These are phyloP conservation scores for Zygoascus sp. DNA, from an alignment of 1,139 yeast species.

Conservation along the genomic window DNA sequence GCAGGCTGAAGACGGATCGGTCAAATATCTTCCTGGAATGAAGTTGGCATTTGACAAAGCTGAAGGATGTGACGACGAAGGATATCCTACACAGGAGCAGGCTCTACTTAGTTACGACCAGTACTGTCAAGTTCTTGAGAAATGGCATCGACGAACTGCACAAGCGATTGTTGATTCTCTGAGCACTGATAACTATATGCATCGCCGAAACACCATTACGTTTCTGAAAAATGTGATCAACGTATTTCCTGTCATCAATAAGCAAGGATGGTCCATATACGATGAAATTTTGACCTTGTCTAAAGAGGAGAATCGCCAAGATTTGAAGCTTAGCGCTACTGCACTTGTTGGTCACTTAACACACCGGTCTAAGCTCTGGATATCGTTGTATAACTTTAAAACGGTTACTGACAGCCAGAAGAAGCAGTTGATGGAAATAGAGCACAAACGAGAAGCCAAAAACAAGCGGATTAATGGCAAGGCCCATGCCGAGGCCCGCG, in stretches of 20 bases:
- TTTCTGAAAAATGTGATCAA: conserved; percentile 64
- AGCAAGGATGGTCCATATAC: conserved; percentile 57
- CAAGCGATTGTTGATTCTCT: conserved; percentile 49
- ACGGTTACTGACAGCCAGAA: conserved; percentile 23
- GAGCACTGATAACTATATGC: conserved; percentile 63
- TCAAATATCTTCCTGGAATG: conserved; percentile 28
- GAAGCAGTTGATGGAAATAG: conserved; percentile 20
- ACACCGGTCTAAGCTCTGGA: conserved; percentile 54
- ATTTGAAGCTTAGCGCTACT: conserved; percentile 70
- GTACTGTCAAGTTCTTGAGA: conserved; percentile 44
- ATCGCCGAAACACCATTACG: conserved; percentile 75
- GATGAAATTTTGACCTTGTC: conserved; percentile 48
- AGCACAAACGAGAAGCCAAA: conserved; percentile 19
- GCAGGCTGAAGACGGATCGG: conserved; percentile 9
- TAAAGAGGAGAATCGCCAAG: conserved; percentile 63
- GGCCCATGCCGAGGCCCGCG: conserved; percentile 1
- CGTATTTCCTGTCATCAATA: conserved; percentile 64
- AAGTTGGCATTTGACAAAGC: conserved; percentile 21
- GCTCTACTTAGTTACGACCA: conserved; percentile 35
- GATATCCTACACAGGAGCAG: conserved; percentile 17
- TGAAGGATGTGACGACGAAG: conserved; percentile 16
- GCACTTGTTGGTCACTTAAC: conserved; percentile 72
- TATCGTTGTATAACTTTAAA: conserved; percentile 38
- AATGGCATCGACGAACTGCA: conserved; percentile 53
- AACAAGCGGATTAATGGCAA: conserved; percentile 9